Evolutionary conservation across 1,139 yeast species (phyloP).

Genomic region (Pneumocystis oryctolagi): DNA sequence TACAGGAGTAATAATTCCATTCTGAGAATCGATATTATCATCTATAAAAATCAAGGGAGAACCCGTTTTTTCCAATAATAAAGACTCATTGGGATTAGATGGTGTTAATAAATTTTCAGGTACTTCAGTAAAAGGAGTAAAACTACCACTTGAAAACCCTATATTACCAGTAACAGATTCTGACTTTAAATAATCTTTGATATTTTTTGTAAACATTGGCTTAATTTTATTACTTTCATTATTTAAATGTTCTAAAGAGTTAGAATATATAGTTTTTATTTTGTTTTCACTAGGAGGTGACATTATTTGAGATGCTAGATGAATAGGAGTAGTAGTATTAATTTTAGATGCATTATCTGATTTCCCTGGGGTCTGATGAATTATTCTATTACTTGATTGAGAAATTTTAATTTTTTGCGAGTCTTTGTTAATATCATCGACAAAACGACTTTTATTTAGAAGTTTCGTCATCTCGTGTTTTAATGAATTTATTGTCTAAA

Average conservation of each 20-base stretch:
- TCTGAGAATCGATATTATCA: not conserved
- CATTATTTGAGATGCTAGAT: not conserved
- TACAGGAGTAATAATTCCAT: not conserved
- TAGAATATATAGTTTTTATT: not conserved
- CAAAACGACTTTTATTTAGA: not conserved
- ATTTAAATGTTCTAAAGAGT: not conserved
- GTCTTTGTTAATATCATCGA: not conserved
- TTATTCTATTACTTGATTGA: not conserved
- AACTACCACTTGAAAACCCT: not conserved
- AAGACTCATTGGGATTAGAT: not conserved
- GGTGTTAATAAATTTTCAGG: not conserved
- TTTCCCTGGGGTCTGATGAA: not conserved
- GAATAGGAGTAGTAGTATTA: not conserved
- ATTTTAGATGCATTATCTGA: not conserved
- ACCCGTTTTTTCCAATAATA: not conserved
- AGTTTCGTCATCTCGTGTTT: not conserved
- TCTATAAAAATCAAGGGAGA: not conserved
- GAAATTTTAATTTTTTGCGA: not conserved
- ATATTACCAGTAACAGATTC: not conserved
- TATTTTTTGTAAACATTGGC: not conserved
- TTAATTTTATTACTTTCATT: not conserved
- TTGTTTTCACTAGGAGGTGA: not conserved
- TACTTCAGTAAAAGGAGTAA: not conserved
- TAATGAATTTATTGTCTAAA: not conserved
- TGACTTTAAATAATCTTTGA: not conserved